These are phyloP conservation scores for Cryptococcus depauperatus DNA, from an alignment of 1,284 basidiomycete genomes.

Conservation along the genomic window DNA sequence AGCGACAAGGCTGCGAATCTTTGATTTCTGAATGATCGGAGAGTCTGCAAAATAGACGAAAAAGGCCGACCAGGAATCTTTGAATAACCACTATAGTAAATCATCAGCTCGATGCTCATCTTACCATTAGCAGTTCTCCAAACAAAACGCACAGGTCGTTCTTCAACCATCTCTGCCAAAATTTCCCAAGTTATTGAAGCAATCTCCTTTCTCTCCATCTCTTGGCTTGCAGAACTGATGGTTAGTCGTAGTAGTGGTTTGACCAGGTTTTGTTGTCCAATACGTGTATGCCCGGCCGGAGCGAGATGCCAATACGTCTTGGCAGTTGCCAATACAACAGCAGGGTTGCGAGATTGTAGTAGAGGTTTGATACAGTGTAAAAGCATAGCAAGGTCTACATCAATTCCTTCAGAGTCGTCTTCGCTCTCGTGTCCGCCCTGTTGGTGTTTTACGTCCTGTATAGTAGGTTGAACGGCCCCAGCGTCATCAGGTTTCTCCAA, in stretches of 20 bases:
- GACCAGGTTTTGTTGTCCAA: constrained; percentile 36
- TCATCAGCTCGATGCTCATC: too few relatives aligned
- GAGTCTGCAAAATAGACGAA: constrained; percentile 62
- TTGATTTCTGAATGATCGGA: constrained; percentile 58
- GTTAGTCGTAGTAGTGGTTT: constrained; percentile 36
- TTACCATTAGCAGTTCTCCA: too few relatives aligned
- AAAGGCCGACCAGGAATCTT: constrained; percentile 57
- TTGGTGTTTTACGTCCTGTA: constrained; percentile 1
- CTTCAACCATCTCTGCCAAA: constrained; percentile 56
- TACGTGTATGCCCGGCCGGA: constrained; percentile 45
- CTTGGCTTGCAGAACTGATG: constrained; percentile 33
- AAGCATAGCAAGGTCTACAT: constrained; percentile 60
- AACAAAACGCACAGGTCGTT: constrained; percentile 53
- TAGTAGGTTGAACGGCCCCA: constrained; percentile 8
- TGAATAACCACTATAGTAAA: constrained; percentile 52
- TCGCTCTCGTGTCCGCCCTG: constrained; percentile 17
- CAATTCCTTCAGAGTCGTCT: constrained; percentile 56
- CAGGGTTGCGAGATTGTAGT: constrained; percentile 75
- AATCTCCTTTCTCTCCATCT: constrained; percentile 50
- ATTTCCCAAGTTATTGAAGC: constrained; percentile 66
- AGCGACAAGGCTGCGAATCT: constrained; percentile 61
- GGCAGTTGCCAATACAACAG: constrained; percentile 67
- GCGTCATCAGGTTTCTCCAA: constrained; percentile 57
- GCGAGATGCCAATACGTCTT: constrained; percentile 67
- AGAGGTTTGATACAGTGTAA: constrained; percentile 65